Percentiles rank a stretch among this genome's conserved stretches.
Conservation (phyloP, 192 early-diverging fungal genomes). For the Coemansia sp. region DNA sequence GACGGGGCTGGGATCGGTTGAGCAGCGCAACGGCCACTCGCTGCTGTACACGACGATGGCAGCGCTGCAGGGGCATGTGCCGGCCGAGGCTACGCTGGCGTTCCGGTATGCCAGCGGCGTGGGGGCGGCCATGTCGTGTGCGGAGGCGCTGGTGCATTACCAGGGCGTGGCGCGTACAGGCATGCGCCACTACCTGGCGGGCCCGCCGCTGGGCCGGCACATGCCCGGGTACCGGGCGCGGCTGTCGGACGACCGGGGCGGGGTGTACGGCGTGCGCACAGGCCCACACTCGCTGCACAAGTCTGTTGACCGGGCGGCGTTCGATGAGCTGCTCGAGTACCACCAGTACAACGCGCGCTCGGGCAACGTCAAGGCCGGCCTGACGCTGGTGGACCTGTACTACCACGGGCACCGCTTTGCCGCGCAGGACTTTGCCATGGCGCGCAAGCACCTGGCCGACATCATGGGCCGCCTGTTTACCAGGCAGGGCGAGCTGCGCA, state of each 20-base stretch:
- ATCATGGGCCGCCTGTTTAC: slow-evolving; percentile 22
- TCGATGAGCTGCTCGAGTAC: slow-evolving; percentile 79
- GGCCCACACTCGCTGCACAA: slow-evolving; percentile 47
- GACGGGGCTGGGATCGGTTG: slow-evolving; percentile 72
- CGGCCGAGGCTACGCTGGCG: slow-evolving; percentile 82
- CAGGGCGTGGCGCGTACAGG: slow-evolving; percentile 76
- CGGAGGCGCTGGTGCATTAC: slow-evolving; percentile 79
- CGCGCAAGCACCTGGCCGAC: slow-evolving; percentile 33
- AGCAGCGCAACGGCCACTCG: slow-evolving; percentile 55
- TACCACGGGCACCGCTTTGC: slow-evolving; percentile 71
- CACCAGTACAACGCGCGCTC: slow-evolving; percentile 64
- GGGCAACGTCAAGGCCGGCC: slow-evolving; percentile 50
- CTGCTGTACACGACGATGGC: slow-evolving; percentile 82
- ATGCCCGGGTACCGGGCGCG: slow-evolving; percentile 68
- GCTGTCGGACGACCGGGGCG: slow-evolving; percentile 77
- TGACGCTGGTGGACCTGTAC: slow-evolving; percentile 76
- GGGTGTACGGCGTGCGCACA: slow-evolving; percentile 85
- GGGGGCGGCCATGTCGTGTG: slow-evolving; percentile 76
- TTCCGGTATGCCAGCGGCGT: slow-evolving; percentile 84
- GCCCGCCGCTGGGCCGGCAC: slow-evolving; percentile 81
- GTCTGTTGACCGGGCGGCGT: slow-evolving; percentile 55
- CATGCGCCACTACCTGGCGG: slow-evolving; percentile 65
- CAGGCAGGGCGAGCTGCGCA: slow-evolving; percentile 23
- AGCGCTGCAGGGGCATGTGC: slow-evolving; percentile 67
- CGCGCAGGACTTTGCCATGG: slow-evolving; percentile 23